A percentile compares a stretch with the other conserved stretches of the same genome.
These are phyloP conservation scores for Debaryomyces fabryi DNA, from an alignment of 1,139 yeast genomes.

Conservation along the genomic window DNA sequence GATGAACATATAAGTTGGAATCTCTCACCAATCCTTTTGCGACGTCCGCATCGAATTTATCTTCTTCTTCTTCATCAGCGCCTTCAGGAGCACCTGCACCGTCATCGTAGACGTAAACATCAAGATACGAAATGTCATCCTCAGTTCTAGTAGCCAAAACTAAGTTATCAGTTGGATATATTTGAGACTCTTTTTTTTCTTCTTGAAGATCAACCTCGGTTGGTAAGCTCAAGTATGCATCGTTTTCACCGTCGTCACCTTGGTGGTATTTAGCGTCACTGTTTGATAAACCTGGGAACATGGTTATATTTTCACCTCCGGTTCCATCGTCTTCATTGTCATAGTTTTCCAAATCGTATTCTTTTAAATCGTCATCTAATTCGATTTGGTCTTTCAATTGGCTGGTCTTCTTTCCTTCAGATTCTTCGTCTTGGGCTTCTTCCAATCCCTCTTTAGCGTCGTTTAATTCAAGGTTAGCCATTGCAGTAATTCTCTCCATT, in stretches of 20 bases:
- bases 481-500: conserved; percentile 83
- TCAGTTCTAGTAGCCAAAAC: conserved; percentile 93
- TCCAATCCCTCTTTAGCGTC: conserved; percentile 70
- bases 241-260: conserved; percentile 55
- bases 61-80: conserved; percentile 64
- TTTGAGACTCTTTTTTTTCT: conserved; percentile 81
- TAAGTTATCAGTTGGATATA: conserved; percentile 88
- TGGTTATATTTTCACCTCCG: conserved; percentile 55
- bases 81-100: conserved; percentile 81
- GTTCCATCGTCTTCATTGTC: conserved; percentile 63
- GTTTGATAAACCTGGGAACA: conserved; percentile 72
- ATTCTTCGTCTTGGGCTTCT: conserved; percentile 31
- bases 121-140: conserved; percentile 90
- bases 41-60: conserved; percentile 62
- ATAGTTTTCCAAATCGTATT: conserved; percentile 82
- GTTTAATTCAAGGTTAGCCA: conserved; percentile 80
- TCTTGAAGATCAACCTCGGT: conserved; percentile 63
- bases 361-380: conserved; percentile 81
- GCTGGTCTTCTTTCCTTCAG: conserved; percentile 22
- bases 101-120: conserved; percentile 92
- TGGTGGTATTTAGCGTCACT: conserved; percentile 54
- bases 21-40: conserved; percentile 74
- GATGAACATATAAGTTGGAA: conserved; percentile 85
- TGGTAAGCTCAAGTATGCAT: conserved; percentile 79
- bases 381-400: conserved; percentile 55